phyloP scores from a whole-genome alignment of 352 stramenopile genomes.

The Pythium apleroticum region DNA sequence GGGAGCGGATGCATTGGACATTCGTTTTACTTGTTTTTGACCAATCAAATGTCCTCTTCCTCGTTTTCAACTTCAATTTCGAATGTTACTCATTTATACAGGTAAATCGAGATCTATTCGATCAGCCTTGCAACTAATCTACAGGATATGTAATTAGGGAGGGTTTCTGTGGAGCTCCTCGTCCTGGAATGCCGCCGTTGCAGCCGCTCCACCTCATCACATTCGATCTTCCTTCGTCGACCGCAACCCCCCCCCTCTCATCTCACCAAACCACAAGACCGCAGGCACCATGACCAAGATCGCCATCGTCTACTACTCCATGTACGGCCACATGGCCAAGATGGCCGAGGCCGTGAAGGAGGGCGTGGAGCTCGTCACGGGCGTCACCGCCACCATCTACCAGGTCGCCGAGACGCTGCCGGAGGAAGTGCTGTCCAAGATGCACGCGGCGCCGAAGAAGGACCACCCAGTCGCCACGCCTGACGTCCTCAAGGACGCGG shows the following conservation, averaged over 20 bases:
- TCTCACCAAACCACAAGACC: too few species aligned
- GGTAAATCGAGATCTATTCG: not conserved
- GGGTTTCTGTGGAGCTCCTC: not conserved
- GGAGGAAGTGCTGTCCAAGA: constrained; percentile 79
- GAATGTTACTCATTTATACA: not conserved
- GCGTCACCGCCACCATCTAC: constrained; percentile 64
- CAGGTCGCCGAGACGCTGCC: constrained; percentile 80
- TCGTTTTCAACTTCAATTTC: not conserved
- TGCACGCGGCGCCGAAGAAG: constrained; percentile 79
- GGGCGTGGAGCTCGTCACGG: constrained; percentile 65
- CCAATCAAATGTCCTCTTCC: not conserved
- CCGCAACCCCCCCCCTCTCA: not conserved
- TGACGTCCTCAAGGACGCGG: constrained; percentile 62
- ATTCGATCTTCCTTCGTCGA: constrained; percentile 13
- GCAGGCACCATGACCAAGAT: constrained; percentile 56
- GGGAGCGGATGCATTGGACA: not conserved
- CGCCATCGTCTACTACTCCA: constrained; percentile 85
- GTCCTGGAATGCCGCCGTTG: not conserved
- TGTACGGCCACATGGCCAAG: constrained; percentile 81
- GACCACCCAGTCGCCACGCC: constrained; percentile 62
- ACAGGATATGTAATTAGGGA: not conserved
- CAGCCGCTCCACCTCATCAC: not conserved
- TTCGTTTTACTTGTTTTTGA: not conserved
- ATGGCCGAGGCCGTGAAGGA: constrained; percentile 78
- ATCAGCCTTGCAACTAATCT: not conserved